Conservation (phyloP, 257 asterid species). For the Schizonepeta tenuifolia region DNA sequence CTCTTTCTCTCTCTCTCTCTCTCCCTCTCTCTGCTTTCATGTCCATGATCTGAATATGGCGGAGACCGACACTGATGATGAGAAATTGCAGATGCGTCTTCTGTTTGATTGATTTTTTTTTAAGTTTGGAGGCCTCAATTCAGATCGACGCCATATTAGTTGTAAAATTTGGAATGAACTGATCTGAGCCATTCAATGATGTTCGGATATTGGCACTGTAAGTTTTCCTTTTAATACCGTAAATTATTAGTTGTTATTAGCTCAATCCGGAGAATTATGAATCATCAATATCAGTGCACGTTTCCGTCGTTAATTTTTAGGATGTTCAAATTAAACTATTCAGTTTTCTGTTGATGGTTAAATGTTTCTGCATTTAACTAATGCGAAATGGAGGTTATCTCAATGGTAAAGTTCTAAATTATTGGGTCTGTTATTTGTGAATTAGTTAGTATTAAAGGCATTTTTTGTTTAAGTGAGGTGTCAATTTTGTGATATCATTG, state of each 20-base stretch:
- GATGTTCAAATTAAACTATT: not conserved
- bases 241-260: not conserved
- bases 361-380: constrained; percentile 15
- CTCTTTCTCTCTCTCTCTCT: constrained; percentile 15
- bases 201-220: constrained; percentile 4
- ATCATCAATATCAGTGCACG: not conserved
- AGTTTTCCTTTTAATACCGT: not conserved
- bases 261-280: constrained; percentile 7
- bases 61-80: constrained; percentile 66
- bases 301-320: not conserved
- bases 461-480: not conserved
- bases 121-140: not conserved
- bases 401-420: not conserved
- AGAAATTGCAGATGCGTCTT: constrained; percentile 74
- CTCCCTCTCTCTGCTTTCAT: constrained; percentile 87
- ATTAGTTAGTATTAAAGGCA: not conserved
- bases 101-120: not conserved
- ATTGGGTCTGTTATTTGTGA: constrained; percentile 8
- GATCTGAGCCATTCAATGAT: not conserved
- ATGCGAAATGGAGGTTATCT: not conserved
- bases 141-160: not conserved
- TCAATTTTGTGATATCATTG: not conserved
- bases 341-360: constrained; percentile 12
- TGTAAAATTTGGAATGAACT: not conserved
- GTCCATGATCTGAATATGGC: constrained; percentile 70